These are phyloP conservation scores for Neonectria ditissima DNA, from an alignment of 2,329 filamentous ascomycete species.

Conservation along the genomic window DNA sequence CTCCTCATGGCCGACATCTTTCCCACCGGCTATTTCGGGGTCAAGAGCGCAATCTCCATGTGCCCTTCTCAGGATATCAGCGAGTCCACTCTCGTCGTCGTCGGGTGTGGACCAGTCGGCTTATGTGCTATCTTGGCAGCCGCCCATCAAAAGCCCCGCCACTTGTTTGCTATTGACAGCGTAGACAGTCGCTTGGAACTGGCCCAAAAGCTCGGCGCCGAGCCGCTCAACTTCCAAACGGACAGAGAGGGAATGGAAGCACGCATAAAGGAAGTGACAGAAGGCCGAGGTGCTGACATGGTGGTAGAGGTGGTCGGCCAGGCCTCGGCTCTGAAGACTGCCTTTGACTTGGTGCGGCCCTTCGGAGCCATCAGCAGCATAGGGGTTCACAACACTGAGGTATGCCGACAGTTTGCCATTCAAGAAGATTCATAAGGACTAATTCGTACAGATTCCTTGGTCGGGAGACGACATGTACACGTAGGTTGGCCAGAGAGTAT, in stretches of 20 bases:
- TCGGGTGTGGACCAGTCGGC: constrained; percentile 89
- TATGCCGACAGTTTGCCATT: constrained; percentile 49
- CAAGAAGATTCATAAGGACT: constrained; percentile 8
- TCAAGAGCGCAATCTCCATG: constrained; percentile 79
- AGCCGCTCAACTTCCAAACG: constrained; percentile 82
- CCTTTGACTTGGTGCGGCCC: constrained; percentile 77
- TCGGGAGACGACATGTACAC: constrained; percentile 71
- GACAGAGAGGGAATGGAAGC: constrained; percentile 73
- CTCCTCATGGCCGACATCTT: constrained; percentile 96
- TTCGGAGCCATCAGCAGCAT: constrained; percentile 82
- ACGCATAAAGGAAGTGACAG: constrained; percentile 79
- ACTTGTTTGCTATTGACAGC: constrained; percentile 83
- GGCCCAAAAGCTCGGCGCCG: constrained; percentile 80
- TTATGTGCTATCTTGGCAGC: constrained; percentile 85
- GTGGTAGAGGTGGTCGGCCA: constrained; percentile 84
- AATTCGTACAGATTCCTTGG: constrained; percentile 71
- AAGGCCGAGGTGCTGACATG: constrained; percentile 86
- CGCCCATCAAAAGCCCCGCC: constrained; percentile 78
- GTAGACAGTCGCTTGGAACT: constrained; percentile 80
- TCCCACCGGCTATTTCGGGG: constrained; percentile 87
- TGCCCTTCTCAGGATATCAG: constrained; percentile 54
- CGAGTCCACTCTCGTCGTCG: constrained; percentile 77
- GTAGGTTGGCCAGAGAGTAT: constrained; percentile 50
- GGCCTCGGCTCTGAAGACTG: constrained; percentile 75
- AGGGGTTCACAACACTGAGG: constrained; percentile 80